Evolutionary conservation across 129 eudicot genomes (phyloP), one percentile per base, ranked within the genome.

Genomic region (Flaveria robusta): DNA sequence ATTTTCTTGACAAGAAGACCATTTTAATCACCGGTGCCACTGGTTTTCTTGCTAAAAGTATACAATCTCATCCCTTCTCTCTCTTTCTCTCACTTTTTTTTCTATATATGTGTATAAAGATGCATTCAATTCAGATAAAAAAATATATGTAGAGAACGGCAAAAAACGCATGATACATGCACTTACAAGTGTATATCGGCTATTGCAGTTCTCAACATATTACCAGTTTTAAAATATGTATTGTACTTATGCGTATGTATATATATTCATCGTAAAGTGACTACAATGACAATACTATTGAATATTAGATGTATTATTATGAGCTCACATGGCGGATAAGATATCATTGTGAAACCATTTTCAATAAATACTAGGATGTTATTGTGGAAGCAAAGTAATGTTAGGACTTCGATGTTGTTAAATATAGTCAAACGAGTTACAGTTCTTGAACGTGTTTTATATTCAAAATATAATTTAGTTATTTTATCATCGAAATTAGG

Each of bases 1-100:
- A 72, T 69, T 88, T 88, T 51, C 81, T 88, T 62, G 83, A 81
- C 63, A 81, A 76, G 75, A 88, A 62, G 83, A 83, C 78, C 76
- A 88, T 88, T 83, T 26, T 88, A 72, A 77, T 88, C 82, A 85
- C 86, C 2, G 92, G 92, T 55, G 92, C 89, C 66, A 83, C 92
- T 66, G 92, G 92, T 70, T 88, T 88, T 77, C 83, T 88, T 16
- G 92, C 89, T 4, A 88, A 88, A 75, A 83, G 92, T 85, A 81
- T 16, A 11, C 4, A 4, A 34, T 34, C 0, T 5, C 8, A 4
- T 34, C 7, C 5, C 12, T 27, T 34, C 12, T 27, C 75, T 14
- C 47, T 58, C 70, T 56, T 24, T 79, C 69, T 65, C 27, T n/a
- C 39, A 19, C 15, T 78, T 70, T 69, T 39, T 79, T 34, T 58